Evolutionary conservation across 345 rosid genomes (phyloP).

Genomic region (Acer saccharum): DNA sequence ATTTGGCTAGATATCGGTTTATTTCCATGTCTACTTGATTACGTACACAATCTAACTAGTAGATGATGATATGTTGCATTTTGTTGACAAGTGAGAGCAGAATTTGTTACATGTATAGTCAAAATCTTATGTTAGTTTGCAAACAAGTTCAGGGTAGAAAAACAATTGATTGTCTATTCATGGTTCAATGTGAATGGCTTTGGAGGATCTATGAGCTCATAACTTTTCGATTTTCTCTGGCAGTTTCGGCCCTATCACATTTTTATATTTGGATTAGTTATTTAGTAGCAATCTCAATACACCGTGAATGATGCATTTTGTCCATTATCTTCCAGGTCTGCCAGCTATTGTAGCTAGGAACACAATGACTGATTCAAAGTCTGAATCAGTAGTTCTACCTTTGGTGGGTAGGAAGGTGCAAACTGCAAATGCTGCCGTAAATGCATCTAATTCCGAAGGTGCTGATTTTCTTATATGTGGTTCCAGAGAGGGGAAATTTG

Average conservation of each 20-base stretch:
- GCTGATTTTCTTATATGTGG: slow-evolving; percentile 84
- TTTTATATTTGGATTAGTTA: background rate
- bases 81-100: background rate
- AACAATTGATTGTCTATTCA: background rate
- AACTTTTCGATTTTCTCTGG: background rate
- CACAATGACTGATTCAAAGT: slow-evolving; percentile 70
- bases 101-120: background rate
- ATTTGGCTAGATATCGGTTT: background rate
- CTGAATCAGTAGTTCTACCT: slow-evolving; percentile 77
- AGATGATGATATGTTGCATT: background rate
- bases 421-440: slow-evolving; percentile 56
- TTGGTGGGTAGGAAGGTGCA: slow-evolving; percentile 81
- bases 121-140: too few species aligned
- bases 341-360: slow-evolving; percentile 92
- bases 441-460: slow-evolving; percentile 87
- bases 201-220: background rate
- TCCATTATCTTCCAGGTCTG: slow-evolving; percentile 53
- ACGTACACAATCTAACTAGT: background rate
- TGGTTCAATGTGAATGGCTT: background rate
- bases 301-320: background rate
- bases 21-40: too few species aligned
- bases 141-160: background rate
- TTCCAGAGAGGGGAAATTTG: slow-evolving; percentile 36
- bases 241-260: background rate
- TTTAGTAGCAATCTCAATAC: background rate